Evolutionary conservation across 768 basidiomycete genomes (phyloP).

Genomic region (Sporobolomyces roseus): DNA sequence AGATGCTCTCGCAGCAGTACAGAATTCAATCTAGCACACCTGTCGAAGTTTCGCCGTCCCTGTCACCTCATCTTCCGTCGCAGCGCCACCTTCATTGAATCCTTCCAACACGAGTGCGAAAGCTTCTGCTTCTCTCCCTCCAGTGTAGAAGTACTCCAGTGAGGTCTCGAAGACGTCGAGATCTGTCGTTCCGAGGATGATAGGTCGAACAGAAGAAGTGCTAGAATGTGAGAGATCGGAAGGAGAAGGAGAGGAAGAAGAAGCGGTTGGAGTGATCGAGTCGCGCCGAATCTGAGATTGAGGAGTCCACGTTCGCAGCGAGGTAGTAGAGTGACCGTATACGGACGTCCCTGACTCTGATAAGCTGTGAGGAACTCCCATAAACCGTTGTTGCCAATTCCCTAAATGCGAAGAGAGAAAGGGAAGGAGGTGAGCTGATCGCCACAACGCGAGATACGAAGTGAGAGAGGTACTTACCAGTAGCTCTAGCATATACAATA

Average conservation of each 20-base stretch:
- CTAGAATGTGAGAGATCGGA: neutral
- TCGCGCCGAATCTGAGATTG: neutral
- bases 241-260: neutral
- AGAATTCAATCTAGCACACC: slow-evolving; percentile 5
- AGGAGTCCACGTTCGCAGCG: slow-evolving; percentile 19
- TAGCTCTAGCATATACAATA: slow-evolving; percentile 33
- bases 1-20: no score
- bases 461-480: slow-evolving; percentile 17
- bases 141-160: slow-evolving; percentile 91
- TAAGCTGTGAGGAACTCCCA: slow-evolving; percentile 19
- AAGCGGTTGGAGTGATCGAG: slow-evolving; percentile 4
- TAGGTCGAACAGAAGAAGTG: neutral
- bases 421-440: neutral
- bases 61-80: slow-evolving; percentile 54
- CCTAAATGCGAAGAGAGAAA: slow-evolving; percentile 11
- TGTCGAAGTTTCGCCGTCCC: slow-evolving; percentile 81
- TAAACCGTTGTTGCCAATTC: slow-evolving; percentile 35
- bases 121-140: slow-evolving; percentile 72
- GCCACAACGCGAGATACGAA: neutral
- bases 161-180: slow-evolving; percentile 81
- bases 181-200: slow-evolving; percentile 51
- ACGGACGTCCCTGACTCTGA: slow-evolving; percentile 19
- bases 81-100: slow-evolving; percentile 48
- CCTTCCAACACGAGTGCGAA: slow-evolving; percentile 80
- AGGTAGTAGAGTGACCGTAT: slow-evolving; percentile 14